Evolutionary conservation across 805 yeast genomes (phyloP).

Genomic region (Cyberlindnera xylosilytica): DNA sequence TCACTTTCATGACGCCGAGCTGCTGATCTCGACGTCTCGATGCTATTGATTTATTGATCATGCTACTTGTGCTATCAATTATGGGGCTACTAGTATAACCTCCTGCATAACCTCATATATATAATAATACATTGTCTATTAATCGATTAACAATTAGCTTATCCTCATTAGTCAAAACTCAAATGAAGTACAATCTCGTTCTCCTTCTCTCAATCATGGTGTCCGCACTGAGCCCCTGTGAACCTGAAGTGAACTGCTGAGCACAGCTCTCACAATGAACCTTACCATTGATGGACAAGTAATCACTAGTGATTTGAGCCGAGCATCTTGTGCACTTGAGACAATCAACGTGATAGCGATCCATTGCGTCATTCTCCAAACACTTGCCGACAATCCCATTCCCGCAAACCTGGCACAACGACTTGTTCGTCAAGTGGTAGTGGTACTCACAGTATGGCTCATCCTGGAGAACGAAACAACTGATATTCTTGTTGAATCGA

Average conservation of each 20-base stretch:
- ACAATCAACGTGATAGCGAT: conserved; percentile 76
- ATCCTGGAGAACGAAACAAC: conserved; percentile 76
- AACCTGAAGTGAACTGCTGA: conserved; percentile 4
- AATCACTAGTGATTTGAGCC: conserved; percentile 48
- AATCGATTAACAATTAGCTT: no score
- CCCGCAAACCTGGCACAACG: conserved; percentile 69
- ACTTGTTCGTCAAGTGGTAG: conserved; percentile 69
- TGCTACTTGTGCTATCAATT: background rate
- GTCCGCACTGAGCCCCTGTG: background rate
- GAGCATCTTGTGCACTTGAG: conserved; percentile 65
- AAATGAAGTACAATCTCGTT: conserved; percentile 24
- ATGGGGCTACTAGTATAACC: background rate
- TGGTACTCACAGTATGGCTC: conserved; percentile 79
- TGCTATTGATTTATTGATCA: background rate
- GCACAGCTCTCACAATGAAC: conserved; percentile 48
- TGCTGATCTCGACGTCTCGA: background rate
- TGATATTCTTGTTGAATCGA: conserved; percentile 54
- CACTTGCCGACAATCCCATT: conserved; percentile 88
- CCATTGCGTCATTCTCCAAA: conserved; percentile 67
- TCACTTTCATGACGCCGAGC: background rate
- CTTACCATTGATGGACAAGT: conserved; percentile 44
- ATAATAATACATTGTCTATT: background rate
- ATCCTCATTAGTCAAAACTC: no score
- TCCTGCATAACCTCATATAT: background rate
- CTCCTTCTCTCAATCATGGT: conserved; percentile 27